Conservation (phyloP, 805 yeast species). For the Starmerella bombicola region DNA sequence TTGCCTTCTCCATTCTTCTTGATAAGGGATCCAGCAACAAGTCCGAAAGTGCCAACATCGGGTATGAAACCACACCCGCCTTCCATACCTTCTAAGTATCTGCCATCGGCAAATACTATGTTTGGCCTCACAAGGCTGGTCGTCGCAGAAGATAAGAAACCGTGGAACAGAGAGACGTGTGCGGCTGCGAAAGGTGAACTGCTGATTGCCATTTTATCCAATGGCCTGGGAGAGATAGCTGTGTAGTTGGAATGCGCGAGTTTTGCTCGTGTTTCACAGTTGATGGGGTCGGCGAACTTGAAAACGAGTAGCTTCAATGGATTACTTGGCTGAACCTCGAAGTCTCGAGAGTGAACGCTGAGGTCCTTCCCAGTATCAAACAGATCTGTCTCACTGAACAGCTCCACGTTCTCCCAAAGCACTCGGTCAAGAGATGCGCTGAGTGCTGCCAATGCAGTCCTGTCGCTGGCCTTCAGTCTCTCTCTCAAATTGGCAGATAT, state of each 20-base stretch:
- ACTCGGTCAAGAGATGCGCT: conserved; percentile 5
- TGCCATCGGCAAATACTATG: conserved; percentile 23
- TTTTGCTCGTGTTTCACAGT: neutral
- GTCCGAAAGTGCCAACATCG: conserved; percentile 20
- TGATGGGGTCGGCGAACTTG: conserved; percentile 6
- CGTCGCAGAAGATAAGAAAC: conserved; percentile 25
- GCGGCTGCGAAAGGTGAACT: conserved; percentile 29
- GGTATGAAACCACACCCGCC: conserved; percentile 24
- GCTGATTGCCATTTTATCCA: conserved; percentile 10
- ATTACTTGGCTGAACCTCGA: conserved; percentile 11
- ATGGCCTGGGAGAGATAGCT: neutral
- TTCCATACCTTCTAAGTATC: conserved; percentile 31
- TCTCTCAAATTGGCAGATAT: conserved; percentile 6
- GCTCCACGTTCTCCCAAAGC: conserved; percentile 17
- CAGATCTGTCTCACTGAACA: neutral
- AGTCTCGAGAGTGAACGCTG: conserved; percentile 6
- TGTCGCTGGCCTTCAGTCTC: conserved; percentile 6
- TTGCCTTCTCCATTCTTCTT: conserved; percentile 28
- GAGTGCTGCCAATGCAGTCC: conserved; percentile 8
- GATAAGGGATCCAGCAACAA: conserved; percentile 24
- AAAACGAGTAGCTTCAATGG: conserved; percentile 11
- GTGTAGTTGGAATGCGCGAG: neutral
- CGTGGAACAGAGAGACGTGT: conserved; percentile 28
- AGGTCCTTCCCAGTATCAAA: neutral
- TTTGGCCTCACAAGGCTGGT: conserved; percentile 17